Evolutionary conservation across 495 filamentous ascomycete species (phyloP).

Genomic region (Apodospora peruviana): DNA sequence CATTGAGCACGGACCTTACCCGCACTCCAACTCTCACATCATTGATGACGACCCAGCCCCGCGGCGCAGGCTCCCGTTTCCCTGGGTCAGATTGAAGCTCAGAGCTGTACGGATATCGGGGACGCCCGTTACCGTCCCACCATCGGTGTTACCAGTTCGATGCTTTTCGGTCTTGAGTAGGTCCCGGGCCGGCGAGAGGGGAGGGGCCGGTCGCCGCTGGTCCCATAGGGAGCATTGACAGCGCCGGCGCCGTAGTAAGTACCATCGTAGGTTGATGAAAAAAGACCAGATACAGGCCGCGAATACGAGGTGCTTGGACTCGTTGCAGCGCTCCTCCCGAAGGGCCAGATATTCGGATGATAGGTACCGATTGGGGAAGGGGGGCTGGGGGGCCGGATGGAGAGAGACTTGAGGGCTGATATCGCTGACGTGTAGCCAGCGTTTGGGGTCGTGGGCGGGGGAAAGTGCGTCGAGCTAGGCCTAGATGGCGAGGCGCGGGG

Average conservation of each 20-base stretch:
- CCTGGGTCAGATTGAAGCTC: too few relatives aligned
- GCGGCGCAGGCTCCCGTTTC: background rate
- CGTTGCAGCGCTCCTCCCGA: slow-evolving; percentile 36
- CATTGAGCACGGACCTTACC: background rate
- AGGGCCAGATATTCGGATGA: slow-evolving; percentile 37
- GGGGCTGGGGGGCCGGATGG: slow-evolving; percentile 41
- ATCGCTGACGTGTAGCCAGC: slow-evolving; percentile 33
- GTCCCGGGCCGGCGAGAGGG: slow-evolving; percentile 36
- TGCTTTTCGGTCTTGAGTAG: slow-evolving; percentile 46
- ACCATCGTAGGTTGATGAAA: slow-evolving; percentile 43
- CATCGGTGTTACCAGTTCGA: slow-evolving; percentile 47
- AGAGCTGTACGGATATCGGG: too few relatives aligned
- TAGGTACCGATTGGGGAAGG: slow-evolving; percentile 32
- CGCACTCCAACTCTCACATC: background rate
- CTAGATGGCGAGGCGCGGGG: slow-evolving; percentile 47
- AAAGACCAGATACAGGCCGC: slow-evolving; percentile 27
- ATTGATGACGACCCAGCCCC: background rate
- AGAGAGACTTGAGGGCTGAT: slow-evolving; percentile 39
- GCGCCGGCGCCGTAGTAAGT: slow-evolving; percentile 25
- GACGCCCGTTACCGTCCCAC: slow-evolving; percentile 30
- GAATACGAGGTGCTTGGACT: slow-evolving; percentile 44
- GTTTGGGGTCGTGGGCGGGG: slow-evolving; percentile 36
- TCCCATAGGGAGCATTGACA: slow-evolving; percentile 15
- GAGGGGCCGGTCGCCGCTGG: slow-evolving; percentile 37
- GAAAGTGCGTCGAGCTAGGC: slow-evolving; percentile 32